Percentiles rank a stretch among this genome's conserved stretches.
phyloP scores from a whole-genome alignment of 768 basidiomycete genomes.

The Sarcodon aspratus region DNA sequence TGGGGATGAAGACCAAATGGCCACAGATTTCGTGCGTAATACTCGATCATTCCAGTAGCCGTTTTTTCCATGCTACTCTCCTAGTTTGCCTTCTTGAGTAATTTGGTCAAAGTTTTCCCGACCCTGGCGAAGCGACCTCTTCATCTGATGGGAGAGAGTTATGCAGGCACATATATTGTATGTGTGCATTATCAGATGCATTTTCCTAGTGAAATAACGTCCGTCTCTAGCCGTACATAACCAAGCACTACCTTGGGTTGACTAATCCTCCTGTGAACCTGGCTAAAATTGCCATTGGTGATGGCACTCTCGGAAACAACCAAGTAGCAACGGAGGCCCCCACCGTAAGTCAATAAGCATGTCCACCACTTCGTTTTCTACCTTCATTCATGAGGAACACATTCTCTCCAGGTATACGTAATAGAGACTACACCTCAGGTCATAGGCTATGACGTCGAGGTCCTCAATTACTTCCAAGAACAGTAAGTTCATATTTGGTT shows the following conservation, averaged over 20 bases:
- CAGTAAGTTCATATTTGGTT: conserved; percentile 34
- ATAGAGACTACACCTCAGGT: conserved; percentile 57
- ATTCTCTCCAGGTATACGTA: conserved; percentile 30
- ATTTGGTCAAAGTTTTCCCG: conserved; percentile 69
- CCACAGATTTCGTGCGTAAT: conserved; percentile 30
- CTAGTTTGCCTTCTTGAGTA: conserved; percentile 62
- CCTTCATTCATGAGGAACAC: too few relatives aligned
- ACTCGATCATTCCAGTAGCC: neutral
- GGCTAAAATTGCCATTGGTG: conserved; percentile 59
- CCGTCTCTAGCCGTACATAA: conserved; percentile 52
- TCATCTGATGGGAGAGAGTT: conserved; percentile 62
- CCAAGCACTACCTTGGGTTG: conserved; percentile 58
- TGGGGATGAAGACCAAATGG: conserved; percentile 55
- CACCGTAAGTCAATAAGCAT: conserved; percentile 23
- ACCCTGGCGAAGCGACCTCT: conserved; percentile 55
- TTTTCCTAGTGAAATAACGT: neutral
- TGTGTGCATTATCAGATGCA: conserved; percentile 11
- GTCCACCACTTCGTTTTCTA: too few relatives aligned
- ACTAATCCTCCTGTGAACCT: conserved; percentile 56
- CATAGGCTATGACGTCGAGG: conserved; percentile 45
- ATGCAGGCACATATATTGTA: conserved; percentile 64
- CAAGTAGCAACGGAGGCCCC: conserved; percentile 42
- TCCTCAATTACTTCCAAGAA: conserved; percentile 55
- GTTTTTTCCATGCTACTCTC: neutral
- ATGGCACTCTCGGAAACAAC: conserved; percentile 45